phyloP scores from a whole-genome alignment of 2,329 filamentous ascomycete genomes.

The Paraphaeosphaeria sporulosa region DNA sequence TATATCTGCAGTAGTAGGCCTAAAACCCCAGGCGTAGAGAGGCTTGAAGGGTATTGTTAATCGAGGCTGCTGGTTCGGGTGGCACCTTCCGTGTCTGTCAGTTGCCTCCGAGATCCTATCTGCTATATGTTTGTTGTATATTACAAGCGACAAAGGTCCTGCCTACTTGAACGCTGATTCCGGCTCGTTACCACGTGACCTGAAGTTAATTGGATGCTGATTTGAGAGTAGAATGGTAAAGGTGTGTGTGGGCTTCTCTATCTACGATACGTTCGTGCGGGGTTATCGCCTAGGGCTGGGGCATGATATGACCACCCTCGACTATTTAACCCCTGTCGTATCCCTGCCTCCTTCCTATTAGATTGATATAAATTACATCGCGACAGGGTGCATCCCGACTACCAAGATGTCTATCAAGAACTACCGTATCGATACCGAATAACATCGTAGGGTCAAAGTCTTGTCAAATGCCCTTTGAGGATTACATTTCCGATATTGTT shows the following conservation, averaged over 20 bases:
- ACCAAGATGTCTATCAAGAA: conserved; percentile 17
- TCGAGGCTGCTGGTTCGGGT: not conserved
- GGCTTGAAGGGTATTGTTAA: not conserved
- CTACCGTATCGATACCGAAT: conserved; percentile 21
- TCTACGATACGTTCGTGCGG: conserved; percentile 23
- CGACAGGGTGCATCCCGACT: conserved; percentile 18
- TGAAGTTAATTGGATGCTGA: conserved; percentile 17
- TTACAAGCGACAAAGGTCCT: conserved; percentile 17
- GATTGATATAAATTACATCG: conserved; percentile 15
- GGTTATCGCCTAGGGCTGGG: conserved; percentile 17
- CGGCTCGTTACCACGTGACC: too few relatives aligned
- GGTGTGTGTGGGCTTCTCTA: conserved; percentile 25
- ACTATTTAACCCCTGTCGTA: conserved; percentile 17
- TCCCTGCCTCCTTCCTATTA: conserved; percentile 33
- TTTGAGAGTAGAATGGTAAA: conserved; percentile 30
- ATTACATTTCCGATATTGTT: conserved; percentile 22
- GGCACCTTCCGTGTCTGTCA: conserved; percentile 10
- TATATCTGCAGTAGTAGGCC: conserved; percentile 1
- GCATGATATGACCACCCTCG: conserved; percentile 14
- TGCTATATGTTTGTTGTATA: conserved; percentile 15
- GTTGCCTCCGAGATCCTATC: conserved; percentile 15
- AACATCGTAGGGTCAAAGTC: conserved; percentile 9
- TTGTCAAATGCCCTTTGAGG: conserved; percentile 16
- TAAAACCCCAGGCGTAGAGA: not conserved
- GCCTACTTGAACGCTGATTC: not conserved